phyloP scores from a whole-genome alignment of 2,329 filamentous ascomycete species.

The Pestalotiopsis sp. region DNA sequence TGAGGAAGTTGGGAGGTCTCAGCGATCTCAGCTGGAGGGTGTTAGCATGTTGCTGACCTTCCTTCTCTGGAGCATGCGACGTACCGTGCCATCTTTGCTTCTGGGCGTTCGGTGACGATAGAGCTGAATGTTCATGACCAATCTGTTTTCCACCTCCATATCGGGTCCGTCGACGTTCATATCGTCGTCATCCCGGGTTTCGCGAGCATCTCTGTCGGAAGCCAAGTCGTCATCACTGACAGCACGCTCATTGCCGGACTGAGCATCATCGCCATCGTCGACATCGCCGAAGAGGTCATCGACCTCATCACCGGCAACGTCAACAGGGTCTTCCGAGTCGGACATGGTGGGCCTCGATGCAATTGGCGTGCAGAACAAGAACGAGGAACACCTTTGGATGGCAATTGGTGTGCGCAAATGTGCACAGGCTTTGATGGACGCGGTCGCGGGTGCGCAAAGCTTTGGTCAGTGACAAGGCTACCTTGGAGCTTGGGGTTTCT shows the following conservation, averaged over 20 bases:
- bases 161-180: slow-evolving; percentile 41
- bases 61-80: slow-evolving; percentile 24
- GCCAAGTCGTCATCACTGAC: slow-evolving; percentile 64
- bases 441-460: background rate
- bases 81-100: slow-evolving; percentile 70
- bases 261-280: slow-evolving; percentile 60
- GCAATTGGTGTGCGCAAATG: background rate
- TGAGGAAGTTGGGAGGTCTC: slow-evolving; percentile 73
- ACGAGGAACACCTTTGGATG: background rate
- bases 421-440: background rate
- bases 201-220: slow-evolving; percentile 52
- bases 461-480: background rate
- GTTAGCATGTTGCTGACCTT: slow-evolving; percentile 1
- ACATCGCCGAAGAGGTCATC: slow-evolving; percentile 67
- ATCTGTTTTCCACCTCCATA: slow-evolving; percentile 48
- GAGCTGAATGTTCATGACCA: slow-evolving; percentile 66
- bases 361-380: background rate
- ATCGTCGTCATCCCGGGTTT: slow-evolving; percentile 47
- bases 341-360: slow-evolving; percentile 45
- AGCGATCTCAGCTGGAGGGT: slow-evolving; percentile 65
- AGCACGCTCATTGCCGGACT: slow-evolving; percentile 64
- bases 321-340: slow-evolving; percentile 57
- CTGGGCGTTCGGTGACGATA: slow-evolving; percentile 73
- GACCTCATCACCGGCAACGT: slow-evolving; percentile 54
- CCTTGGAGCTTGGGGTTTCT: background rate